Conservation (phyloP, 805 yeast species). For the Metschnikowia colocasiae region DNA sequence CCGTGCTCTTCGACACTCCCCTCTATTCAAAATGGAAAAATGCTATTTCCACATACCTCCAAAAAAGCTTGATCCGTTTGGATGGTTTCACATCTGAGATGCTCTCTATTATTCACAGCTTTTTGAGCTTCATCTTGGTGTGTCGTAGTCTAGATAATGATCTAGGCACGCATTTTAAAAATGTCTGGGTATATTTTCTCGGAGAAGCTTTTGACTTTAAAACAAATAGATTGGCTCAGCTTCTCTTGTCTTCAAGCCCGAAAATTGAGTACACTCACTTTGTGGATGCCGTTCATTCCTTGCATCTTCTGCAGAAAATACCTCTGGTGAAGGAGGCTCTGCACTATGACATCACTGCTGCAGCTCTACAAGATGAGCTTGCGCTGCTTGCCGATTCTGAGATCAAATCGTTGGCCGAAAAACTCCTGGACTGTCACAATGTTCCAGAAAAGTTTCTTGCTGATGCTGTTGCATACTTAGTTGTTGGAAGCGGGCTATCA, state of each 20-base stretch:
- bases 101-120: conserved; percentile 6
- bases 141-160: conserved; percentile 6
- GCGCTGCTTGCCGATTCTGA: background rate
- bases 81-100: background rate
- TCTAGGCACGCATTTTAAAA: background rate
- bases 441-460: background rate
- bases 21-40: conserved; percentile 19
- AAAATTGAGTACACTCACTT: background rate
- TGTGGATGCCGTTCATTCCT: background rate
- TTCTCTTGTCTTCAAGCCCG: background rate
- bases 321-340: conserved; percentile 1
- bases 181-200: conserved; percentile 6
- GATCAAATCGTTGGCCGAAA: background rate
- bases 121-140: conserved; percentile 9
- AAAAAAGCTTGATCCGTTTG: conserved; percentile 14
- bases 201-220: conserved; percentile 1
- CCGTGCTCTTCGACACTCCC: conserved; percentile 6
- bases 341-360: background rate
- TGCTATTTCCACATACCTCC: conserved; percentile 14
- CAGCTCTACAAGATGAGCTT: conserved; percentile 6
- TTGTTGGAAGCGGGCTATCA: background rate
- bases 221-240: conserved; percentile 8
- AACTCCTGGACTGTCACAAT: background rate
- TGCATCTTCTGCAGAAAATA: background rate
- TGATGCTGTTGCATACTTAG: background rate